These are phyloP conservation scores for Gracilaria domingensis DNA, from an alignment of 23 red algal genomes.

Conservation along the genomic window DNA sequence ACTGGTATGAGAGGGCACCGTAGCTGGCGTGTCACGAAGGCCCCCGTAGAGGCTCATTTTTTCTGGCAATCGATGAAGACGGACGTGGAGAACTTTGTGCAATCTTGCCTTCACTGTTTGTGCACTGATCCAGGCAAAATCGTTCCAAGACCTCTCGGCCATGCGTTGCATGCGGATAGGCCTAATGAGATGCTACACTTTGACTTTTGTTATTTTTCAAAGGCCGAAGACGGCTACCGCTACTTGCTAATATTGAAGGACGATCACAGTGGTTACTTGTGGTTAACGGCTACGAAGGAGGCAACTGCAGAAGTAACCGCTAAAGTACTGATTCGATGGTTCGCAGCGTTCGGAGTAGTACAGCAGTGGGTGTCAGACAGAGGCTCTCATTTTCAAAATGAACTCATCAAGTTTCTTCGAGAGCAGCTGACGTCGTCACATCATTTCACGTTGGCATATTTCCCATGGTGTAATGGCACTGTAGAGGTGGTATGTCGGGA, in stretches of 20 bases:
- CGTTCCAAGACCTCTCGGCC: not conserved
- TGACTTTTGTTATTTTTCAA: constrained; percentile 5
- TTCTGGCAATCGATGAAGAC: constrained; percentile 19
- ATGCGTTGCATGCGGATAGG: not conserved
- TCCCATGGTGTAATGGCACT: constrained; percentile 42
- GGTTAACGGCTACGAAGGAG: not conserved
- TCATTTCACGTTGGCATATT: constrained; percentile 54
- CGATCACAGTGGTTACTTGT: not conserved
- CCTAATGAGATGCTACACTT: constrained; percentile 38
- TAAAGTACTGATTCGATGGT: constrained; percentile 7
- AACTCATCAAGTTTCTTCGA: not conserved
- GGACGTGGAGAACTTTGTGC: constrained; percentile 23
- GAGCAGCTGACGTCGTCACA: not conserved
- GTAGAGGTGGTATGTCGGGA: constrained; percentile 31
- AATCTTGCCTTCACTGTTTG: constrained; percentile 43
- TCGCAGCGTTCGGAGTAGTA: not conserved
- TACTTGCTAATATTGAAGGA: constrained; percentile 25
- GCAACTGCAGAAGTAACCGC: not conserved
- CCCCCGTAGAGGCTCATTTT: not conserved
- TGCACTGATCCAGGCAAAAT: not conserved
- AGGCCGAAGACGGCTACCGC: not conserved
- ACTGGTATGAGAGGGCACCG: constrained; percentile 37
- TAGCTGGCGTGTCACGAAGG: not conserved
- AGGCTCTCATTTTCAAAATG: constrained; percentile 7
- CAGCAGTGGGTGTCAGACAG: not conserved